Evolutionary conservation across 228 moss, liverwort and hornwort species (phyloP).

Genomic region (Sphagnum magellanicum): DNA sequence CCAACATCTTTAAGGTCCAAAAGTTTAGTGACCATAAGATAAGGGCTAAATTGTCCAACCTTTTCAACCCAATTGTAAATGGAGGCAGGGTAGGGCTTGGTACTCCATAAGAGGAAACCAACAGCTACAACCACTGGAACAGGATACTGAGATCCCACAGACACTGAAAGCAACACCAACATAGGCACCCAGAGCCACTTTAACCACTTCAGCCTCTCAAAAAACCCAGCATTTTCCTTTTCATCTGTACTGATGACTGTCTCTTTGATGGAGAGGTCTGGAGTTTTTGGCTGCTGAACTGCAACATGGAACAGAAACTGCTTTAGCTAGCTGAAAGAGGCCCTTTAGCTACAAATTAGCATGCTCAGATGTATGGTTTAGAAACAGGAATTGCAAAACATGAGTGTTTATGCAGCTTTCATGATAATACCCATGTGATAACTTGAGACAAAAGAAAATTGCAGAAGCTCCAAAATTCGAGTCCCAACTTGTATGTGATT

Average conservation of each 20-base stretch:
- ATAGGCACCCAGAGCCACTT: constrained; percentile 59
- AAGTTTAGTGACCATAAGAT: no score
- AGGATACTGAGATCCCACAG: constrained; percentile 67
- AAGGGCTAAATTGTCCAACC: constrained; percentile 19
- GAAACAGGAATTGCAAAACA: constrained; percentile 4
- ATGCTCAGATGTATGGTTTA: not conserved
- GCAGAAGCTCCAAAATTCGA: no score
- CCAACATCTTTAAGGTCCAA: not conserved
- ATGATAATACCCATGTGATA: not conserved
- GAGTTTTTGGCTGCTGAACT: constrained; percentile 27
- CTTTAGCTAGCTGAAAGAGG: no score
- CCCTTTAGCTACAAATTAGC: no score
- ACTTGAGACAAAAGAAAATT: not conserved
- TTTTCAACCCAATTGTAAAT: constrained; percentile 83
- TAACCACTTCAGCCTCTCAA: constrained; percentile 9
- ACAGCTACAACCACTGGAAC: constrained; percentile 48
- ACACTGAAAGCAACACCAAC: constrained; percentile 50
- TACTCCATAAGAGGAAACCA: constrained; percentile 73
- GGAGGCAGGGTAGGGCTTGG: constrained; percentile 68
- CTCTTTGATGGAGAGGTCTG: constrained; percentile 17
- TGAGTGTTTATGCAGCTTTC: not conserved
- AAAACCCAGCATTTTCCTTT: constrained; percentile 23
- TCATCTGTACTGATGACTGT: constrained; percentile 27
- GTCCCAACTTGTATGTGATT: no score
- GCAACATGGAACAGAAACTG: constrained; percentile 9